These are phyloP conservation scores for Glycyrrhiza uralensis DNA, from an alignment of 306 rosid species.

Conservation along the genomic window DNA sequence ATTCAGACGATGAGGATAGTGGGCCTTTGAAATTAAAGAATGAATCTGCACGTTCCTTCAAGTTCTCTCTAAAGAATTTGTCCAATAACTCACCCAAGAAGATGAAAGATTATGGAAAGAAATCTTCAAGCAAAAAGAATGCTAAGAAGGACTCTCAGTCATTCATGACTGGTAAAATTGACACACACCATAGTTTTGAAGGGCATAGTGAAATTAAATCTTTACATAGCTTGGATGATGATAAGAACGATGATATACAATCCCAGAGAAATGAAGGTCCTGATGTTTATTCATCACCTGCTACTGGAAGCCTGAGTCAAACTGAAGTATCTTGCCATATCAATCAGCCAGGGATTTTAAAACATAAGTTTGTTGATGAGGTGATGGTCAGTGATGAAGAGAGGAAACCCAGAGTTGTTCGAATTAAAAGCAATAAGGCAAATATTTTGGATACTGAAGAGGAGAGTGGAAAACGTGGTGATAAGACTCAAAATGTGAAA, in stretches of 20 bases:
- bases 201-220: slow-evolving; percentile 58
- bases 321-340: slow-evolving; percentile 51
- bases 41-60: slow-evolving; percentile 76
- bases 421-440: slow-evolving; percentile 62
- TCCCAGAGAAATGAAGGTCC: slow-evolving; percentile 54
- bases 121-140: slow-evolving; percentile 57
- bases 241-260: slow-evolving; percentile 53
- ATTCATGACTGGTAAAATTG: slow-evolving; percentile 38
- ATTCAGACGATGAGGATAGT: slow-evolving; percentile 87
- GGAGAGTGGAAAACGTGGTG: slow-evolving; percentile 59
- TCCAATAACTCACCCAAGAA: slow-evolving; percentile 72
- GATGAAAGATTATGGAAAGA: slow-evolving; percentile 64
- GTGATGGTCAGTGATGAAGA: slow-evolving; percentile 94
- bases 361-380: slow-evolving; percentile 88
- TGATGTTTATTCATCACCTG: slow-evolving; percentile 62
- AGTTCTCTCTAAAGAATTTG: slow-evolving; percentile 74
- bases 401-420: slow-evolving; percentile 63
- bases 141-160: slow-evolving; percentile 55
- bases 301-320: slow-evolving; percentile 63
- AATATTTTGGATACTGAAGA: slow-evolving; percentile 65
- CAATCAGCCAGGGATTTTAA: slow-evolving; percentile 59
- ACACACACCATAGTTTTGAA: slow-evolving; percentile 49
- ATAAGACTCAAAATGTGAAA: slow-evolving; percentile 59
- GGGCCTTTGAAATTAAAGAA: slow-evolving; percentile 59
- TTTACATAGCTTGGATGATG: slow-evolving; percentile 53